Evolutionary conservation across 2,329 filamentous ascomycete genomes (phyloP).

Genomic region (Alternaria alternata): DNA sequence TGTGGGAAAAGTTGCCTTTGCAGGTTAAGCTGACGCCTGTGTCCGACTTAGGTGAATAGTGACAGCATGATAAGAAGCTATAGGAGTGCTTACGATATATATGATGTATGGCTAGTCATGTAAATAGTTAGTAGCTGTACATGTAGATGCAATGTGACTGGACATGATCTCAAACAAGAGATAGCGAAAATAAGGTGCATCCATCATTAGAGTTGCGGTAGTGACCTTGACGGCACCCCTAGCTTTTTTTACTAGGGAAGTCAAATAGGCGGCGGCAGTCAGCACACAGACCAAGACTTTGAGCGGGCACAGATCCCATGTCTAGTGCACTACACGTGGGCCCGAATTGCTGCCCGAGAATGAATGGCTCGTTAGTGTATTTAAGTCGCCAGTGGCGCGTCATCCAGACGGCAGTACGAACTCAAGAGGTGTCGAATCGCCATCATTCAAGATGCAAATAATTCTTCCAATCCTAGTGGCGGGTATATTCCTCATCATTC

Average conservation of each 20-base stretch:
- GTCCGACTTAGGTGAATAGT: not conserved
- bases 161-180: not conserved
- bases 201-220: not conserved
- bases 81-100: not conserved
- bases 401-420: not conserved
- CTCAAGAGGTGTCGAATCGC: not conserved
- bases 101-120: not conserved
- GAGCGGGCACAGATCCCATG: not conserved
- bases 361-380: not conserved
- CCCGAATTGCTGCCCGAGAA: not conserved
- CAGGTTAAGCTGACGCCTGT: conserved; percentile 4
- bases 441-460: not conserved
- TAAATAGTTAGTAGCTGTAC: not conserved
- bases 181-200: not conserved
- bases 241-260: too few relatives aligned
- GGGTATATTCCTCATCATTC: rapidly evolving
- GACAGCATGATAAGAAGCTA: not conserved
- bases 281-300: not conserved
- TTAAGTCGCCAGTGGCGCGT: not conserved
- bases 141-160: not conserved
- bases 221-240: not conserved
- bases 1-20: conserved; percentile 15
- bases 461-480: not conserved
- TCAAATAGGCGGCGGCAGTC: not conserved
- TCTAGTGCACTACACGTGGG: conserved; percentile 5